Base-by-base conservation (phyloP, 176 grass and related monocot species). In the Canna indica region DNA sequence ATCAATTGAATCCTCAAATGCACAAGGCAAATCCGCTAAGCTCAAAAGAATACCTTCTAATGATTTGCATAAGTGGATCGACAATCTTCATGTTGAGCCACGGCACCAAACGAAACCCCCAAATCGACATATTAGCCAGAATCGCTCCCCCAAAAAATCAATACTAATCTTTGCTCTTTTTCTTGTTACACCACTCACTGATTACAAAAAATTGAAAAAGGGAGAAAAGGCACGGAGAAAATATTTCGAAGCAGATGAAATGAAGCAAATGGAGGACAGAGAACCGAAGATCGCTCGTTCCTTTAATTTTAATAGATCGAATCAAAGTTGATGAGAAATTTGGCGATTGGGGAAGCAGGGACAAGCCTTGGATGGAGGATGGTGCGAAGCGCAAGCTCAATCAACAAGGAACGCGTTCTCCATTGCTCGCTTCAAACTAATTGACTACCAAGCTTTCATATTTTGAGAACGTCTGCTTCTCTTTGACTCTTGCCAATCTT, bases 31-130 rank as follows among this genome's bases (percentile, higher is more conserved):
- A 17, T 12, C 26, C 9, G 31, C 3, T 45, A 50, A 59, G 36
- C 57, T 47, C 7, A 7, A 54, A n/a, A 58, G 34, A 22, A 28
- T 36, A 85, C 83, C 66, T 80, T 47, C 71, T 81, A 45, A 85
- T 31, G 31, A 85, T 85, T 54, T 80, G 83, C 27, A 73, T 36
- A 9, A 85, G 59, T 6, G 83, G 83, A 54, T 85, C 73, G 41
- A 68, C 46, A 59, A 85, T 50, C 79, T 80, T 85, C 72, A 30
- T 77, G 25, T 67, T 74, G 58, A 85, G 22, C 83, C 83, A 81
- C 13, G 77, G 31, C 57, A 77, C 28, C 29, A 85, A 47, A 27
- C 59, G 32, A 22, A 69, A 50, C 15, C 69, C 66, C 75, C 60
- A 59, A 30, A 84, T 57, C 64, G 77, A 7, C 82, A 84, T 84